Base-by-base conservation (phyloP, 805 yeast genomes). In the Naumovozyma castellii region DNA sequence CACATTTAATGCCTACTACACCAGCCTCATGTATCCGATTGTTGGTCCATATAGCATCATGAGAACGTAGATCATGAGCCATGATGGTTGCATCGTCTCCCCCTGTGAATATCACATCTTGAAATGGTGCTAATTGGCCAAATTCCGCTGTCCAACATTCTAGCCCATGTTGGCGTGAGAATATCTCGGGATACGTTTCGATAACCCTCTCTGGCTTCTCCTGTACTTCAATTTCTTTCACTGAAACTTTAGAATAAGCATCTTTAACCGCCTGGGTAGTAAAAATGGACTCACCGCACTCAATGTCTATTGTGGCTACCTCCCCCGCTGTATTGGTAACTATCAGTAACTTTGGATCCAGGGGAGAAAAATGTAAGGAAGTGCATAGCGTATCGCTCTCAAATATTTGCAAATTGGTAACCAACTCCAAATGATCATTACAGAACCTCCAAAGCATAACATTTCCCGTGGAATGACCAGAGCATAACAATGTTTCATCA, bases 81-180 rank as follows among this genome's bases (percentile, higher is more conserved):
- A 79, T 75, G 12, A 90, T 62, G 13, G 68, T 63, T 5, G 82
- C 72, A 62, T 92, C 97, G 56, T 90, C 98, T 13, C 97, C 97
- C 3, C 97, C 98, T 3, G 87, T 76, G 49, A 80, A 82, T 0
- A 86, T 66, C 1, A 84, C 76, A 41, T 76, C 62, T 13, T 66
- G 56, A 32, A 80, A 55, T 3, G 72, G 73, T 5, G 74, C 73
- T 18, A 65, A 47, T 34, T 69, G 70, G 6, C 84, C 87, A 62
- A 78, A 84, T 2, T 75, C 75, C 4, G 85, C 84, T 4, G 83
- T 84, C 97, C 97, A 88, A 43, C 94, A 84, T 59, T 90, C 96
- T 27, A 87, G 61, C 8, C 71, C 68, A 57, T 90, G 97, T 0
- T 59, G 42, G 1, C 70, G 56, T 8, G 54, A 43, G 28, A 73